These are phyloP conservation scores for Myochromella boudieri DNA, from an alignment of 768 basidiomycete species.

Conservation along the genomic window DNA sequence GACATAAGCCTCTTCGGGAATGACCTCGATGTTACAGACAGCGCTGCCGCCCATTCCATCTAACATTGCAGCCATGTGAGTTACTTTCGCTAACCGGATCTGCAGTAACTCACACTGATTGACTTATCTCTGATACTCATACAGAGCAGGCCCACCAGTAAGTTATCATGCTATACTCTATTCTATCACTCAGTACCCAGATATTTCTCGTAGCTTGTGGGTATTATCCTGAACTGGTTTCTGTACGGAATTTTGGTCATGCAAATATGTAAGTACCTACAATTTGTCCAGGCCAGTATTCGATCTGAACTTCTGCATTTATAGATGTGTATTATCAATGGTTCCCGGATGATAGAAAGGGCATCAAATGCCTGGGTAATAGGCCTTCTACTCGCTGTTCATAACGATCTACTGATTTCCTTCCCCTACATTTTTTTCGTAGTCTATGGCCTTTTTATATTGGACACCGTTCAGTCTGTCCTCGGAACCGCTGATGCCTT, in stretches of 20 bases:
- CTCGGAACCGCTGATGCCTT: slow-evolving; percentile 10
- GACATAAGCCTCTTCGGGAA: no score
- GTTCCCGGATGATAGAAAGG: slow-evolving; percentile 1
- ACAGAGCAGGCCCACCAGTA: background rate
- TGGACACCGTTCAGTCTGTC: background rate
- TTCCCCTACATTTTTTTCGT: background rate
- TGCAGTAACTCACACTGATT: background rate
- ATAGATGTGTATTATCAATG: slow-evolving; percentile 5
- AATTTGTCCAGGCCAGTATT: background rate
- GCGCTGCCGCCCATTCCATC: background rate
- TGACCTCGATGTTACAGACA: no score
- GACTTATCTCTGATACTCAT: background rate
- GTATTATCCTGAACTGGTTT: slow-evolving; percentile 13
- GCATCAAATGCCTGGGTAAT: slow-evolving; percentile 1
- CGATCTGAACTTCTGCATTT: background rate
- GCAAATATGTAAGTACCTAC: slow-evolving; percentile 6
- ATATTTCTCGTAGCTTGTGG: slow-evolving; percentile 2
- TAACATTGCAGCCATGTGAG: slow-evolving; percentile 2
- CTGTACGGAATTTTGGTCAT: slow-evolving; percentile 11
- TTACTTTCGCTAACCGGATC: background rate
- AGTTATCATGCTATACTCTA: background rate
- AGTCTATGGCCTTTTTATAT: slow-evolving; percentile 2
- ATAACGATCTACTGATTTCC: background rate
- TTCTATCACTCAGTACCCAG: no score
- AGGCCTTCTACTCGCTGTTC: no score